Evolutionary conservation across 345 rosid species (phyloP).

Genomic region (Eucalyptus curtisii): DNA sequence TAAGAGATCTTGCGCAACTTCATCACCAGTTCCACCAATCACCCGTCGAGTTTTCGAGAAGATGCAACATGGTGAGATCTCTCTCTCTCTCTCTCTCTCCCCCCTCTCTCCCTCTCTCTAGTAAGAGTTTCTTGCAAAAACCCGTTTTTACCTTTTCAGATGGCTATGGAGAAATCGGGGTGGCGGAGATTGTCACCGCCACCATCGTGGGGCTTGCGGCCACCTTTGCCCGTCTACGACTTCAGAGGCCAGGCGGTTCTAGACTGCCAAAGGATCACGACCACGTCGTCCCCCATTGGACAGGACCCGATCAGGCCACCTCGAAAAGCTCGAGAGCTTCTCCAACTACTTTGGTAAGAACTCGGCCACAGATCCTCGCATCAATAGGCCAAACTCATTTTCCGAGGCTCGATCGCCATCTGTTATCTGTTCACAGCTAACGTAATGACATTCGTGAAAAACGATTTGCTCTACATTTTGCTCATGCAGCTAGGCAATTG

Average conservation of each 20-base stretch:
- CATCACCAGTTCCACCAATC: background rate
- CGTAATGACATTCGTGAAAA: background rate
- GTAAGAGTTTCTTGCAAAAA: background rate
- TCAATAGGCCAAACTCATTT: background rate
- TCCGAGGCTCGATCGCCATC: background rate
- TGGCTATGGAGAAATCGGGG: constrained; percentile 4
- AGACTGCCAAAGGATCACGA: background rate
- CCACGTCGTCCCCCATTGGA: constrained; percentile 25
- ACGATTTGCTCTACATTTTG: background rate
- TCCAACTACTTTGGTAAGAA: constrained; percentile 63
- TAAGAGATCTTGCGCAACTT: background rate
- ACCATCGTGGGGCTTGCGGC: constrained; percentile 11
- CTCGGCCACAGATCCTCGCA: background rate
- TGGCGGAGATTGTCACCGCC: constrained; percentile 7
- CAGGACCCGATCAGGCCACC: constrained; percentile 44
- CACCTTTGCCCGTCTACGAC: background rate
- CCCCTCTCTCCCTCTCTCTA: background rate
- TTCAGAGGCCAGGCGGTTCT: background rate
- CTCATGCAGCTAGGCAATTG: constrained; percentile 61
- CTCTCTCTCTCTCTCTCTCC: background rate
- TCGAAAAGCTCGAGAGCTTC: constrained; percentile 58
- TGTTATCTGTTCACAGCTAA: background rate
- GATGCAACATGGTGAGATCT: background rate
- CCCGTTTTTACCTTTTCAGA: background rate
- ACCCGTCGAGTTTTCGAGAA: background rate